phyloP scores from a whole-genome alignment of 75 land plant genomes.

The Isoetes taiwanensis region DNA sequence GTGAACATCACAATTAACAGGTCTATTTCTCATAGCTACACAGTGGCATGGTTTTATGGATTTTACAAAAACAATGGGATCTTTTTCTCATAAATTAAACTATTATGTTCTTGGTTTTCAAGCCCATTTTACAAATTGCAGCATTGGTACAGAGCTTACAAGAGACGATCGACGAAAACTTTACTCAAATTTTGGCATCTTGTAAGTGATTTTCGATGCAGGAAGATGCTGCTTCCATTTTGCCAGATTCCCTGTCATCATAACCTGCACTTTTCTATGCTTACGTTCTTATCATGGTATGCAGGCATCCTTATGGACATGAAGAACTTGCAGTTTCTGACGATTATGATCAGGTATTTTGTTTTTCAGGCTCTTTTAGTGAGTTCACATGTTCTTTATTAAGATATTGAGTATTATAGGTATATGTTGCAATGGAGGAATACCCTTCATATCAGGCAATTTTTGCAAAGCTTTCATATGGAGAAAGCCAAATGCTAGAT shows the following conservation, averaged over 20 bases:
- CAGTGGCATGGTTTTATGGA: neutral
- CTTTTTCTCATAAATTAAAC: neutral
- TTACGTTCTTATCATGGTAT: too few relatives aligned
- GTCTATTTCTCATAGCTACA: conserved; percentile 17
- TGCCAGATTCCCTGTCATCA: too few relatives aligned
- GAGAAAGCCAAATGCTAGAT: conserved; percentile 96
- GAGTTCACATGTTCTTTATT: too few relatives aligned
- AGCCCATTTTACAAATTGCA: conserved; percentile 13
- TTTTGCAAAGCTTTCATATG: conserved; percentile 83
- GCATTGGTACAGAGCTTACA: conserved; percentile 96
- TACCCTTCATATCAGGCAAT: conserved; percentile 95
- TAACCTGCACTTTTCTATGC: too few relatives aligned
- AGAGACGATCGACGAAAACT: conserved; percentile 94
- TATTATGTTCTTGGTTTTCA: neutral
- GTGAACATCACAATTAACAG: conserved; percentile 95
- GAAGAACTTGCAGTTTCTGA: conserved; percentile 95
- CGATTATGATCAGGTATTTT: conserved; percentile 91
- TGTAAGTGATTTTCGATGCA: conserved; percentile 56
- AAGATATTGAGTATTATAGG: conserved; percentile 27
- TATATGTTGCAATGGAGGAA: conserved; percentile 86
- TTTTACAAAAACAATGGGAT: neutral
- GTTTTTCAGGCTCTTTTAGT: too few relatives aligned
- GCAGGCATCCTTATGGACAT: conserved; percentile 95
- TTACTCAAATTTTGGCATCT: conserved; percentile 82
- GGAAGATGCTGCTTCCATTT: too few relatives aligned